Base-by-base conservation (phyloP, 768 basidiomycete genomes). In the Suillus sp. region DNA sequence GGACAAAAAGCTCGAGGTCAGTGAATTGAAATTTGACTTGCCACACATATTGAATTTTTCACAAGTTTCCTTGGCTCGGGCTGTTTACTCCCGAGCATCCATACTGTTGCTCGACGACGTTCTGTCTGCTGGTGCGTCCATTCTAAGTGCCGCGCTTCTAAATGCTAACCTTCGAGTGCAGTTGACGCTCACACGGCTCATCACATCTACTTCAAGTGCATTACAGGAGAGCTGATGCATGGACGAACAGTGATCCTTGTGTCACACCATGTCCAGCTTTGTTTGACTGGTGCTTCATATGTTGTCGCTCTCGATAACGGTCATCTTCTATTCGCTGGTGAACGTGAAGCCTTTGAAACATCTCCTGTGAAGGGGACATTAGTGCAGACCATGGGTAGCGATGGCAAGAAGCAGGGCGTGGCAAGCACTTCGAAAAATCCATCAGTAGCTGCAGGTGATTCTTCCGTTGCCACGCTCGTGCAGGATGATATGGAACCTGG, bases 211-310 rank as follows among this genome's bases (percentile, higher is more conserved):
- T 80, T 86, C 22, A 81, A 93, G 60, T 95, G 93, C 68, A 79
- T 99, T 25, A 81, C 83, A 66, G 95, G 96, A 9, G 87, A 91
- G 54, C 78, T 97, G 47, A 81, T 95, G 72, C 75, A 78, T n/a
- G 88, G 86, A 20, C 83, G 95, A 54, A 97, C 96, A 1, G 78
- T 96, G 56, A 81, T 98, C 51, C 81, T 99, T 27, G 95, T 97
- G 58, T 97, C 96, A 3, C 96, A 99, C 71, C 95, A 96, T 70
- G 91, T 97, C 38, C 91, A 95, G 70, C 82, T 99, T 4, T 95
- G 93, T 70, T 83, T 87, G 2, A 86, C 92, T 1, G 90, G 86
- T 35, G 93, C 96, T 2, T 79, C 77, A 30, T 95, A 93, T 74
- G 82, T 98, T 67, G 91, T 96, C 43, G 88, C 90, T 16, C 80